Percentiles rank a stretch among this genome's conserved stretches.
These are phyloP conservation scores for Ambrosiella xylebori DNA, from an alignment of 2,329 filamentous ascomycete genomes.

Conservation along the genomic window DNA sequence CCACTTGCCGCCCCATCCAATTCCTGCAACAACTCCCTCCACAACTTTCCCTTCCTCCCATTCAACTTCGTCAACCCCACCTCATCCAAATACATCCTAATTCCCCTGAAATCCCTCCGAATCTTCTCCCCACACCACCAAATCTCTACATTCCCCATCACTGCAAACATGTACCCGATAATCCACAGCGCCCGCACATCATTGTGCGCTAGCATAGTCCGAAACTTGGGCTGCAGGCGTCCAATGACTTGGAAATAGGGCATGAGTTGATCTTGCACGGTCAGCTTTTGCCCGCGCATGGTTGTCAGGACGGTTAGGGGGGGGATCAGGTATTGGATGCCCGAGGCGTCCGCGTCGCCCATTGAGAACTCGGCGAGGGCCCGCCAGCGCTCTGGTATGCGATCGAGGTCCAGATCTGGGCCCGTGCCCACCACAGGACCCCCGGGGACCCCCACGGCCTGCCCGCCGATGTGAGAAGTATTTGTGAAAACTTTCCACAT, in stretches of 20 bases:
- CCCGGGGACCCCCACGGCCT: slow-evolving; percentile 13
- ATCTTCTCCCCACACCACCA: slow-evolving; percentile 16
- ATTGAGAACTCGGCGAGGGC: slow-evolving; percentile 11
- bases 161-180: slow-evolving; percentile 16
- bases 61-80: slow-evolving; percentile 11
- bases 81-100: slow-evolving; percentile 14
- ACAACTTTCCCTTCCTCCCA: slow-evolving; percentile 14
- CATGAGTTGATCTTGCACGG: slow-evolving; percentile 12
- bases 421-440: slow-evolving; percentile 11
- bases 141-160: slow-evolving; percentile 15
- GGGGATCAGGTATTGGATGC: slow-evolving; percentile 13
- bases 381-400: slow-evolving; percentile 14
- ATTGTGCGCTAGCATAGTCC: slow-evolving; percentile 13
- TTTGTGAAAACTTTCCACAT: slow-evolving; percentile 12
- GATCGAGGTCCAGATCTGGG: slow-evolving; percentile 13
- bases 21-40: slow-evolving; percentile 15
- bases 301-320: slow-evolving; percentile 10
- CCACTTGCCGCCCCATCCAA: slow-evolving; percentile 12
- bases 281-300: slow-evolving; percentile 7
- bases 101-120: slow-evolving; percentile 14
- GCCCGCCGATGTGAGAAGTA: slow-evolving; percentile 11
- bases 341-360: slow-evolving; percentile 1
- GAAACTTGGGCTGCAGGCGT: slow-evolving; percentile 15
- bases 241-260: slow-evolving; percentile 16
- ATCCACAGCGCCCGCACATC: slow-evolving; percentile 17